phyloP scores from a whole-genome alignment of 768 basidiomycete genomes.

The Suillus occidentalis region DNA sequence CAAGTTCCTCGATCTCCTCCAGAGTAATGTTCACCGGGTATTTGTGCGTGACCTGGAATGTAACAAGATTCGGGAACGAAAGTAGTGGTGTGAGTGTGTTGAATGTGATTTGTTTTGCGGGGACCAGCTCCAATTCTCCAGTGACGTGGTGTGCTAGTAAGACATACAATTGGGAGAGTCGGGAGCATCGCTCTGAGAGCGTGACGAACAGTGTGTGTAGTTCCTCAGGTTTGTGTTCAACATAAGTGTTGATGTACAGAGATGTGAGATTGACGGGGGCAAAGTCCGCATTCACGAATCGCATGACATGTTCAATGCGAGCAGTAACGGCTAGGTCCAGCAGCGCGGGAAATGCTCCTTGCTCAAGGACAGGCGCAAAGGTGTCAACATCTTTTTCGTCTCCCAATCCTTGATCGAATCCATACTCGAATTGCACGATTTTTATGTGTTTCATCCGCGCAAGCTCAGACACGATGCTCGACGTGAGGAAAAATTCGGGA shows the following conservation, averaged over 20 bases:
- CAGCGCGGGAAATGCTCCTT: constrained; percentile 54
- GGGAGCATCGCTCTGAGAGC: constrained; percentile 47
- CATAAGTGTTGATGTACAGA: constrained; percentile 53
- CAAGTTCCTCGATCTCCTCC: constrained; percentile 46
- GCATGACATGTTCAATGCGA: constrained; percentile 42
- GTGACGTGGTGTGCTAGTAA: constrained; percentile 30
- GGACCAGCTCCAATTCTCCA: constrained; percentile 14
- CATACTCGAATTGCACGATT: constrained; percentile 54
- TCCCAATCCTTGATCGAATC: constrained; percentile 48
- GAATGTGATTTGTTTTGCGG: constrained; percentile 33
- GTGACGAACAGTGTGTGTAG: constrained; percentile 44
- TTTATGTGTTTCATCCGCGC: constrained; percentile 45
- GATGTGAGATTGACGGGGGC: constrained; percentile 49
- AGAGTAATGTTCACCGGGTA: constrained; percentile 35
- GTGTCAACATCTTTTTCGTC: constrained; percentile 41
- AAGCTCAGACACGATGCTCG: constrained; percentile 44
- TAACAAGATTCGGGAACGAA: constrained; percentile 25
- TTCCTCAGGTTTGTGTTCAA: constrained; percentile 41
- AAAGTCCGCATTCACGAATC: constrained; percentile 44
- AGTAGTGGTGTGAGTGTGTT: constrained; percentile 39
- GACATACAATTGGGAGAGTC: constrained; percentile 44
- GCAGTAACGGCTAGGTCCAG: constrained; percentile 52
- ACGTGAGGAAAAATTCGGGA: constrained; percentile 53
- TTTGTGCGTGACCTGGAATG: constrained; percentile 36
- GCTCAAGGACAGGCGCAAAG: constrained; percentile 44